These are phyloP conservation scores for Fusarium pseudoanthophilum DNA, from an alignment of 2,329 filamentous ascomycete species.

Conservation along the genomic window DNA sequence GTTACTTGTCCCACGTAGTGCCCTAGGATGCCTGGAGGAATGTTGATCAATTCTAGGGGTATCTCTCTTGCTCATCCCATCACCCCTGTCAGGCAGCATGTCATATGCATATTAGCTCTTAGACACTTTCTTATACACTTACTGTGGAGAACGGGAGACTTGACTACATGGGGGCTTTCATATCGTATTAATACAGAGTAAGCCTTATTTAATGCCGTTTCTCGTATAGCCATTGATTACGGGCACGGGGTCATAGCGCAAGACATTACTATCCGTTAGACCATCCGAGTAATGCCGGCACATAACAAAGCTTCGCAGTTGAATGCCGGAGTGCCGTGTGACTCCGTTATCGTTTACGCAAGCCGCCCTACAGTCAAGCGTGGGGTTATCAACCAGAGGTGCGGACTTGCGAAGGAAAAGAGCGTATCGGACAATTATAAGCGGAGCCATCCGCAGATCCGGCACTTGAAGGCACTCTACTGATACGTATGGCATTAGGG, in stretches of 20 bases:
- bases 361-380: rapidly evolving
- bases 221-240: not conserved
- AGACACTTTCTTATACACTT: too few species aligned
- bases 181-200: too few species aligned
- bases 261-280: not conserved
- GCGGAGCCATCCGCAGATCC: not conserved
- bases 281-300: not conserved
- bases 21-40: too few species aligned
- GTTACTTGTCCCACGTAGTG: not conserved
- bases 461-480: too few species aligned
- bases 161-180: too few species aligned
- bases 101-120: not conserved
- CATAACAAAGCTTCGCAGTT: not conserved
- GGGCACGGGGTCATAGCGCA: too few species aligned
- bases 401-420: rapidly evolving
- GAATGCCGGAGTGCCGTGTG: not conserved
- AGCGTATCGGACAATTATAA: not conserved
- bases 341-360: not conserved
- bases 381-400: not conserved
- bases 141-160: too few species aligned
- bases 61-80: not conserved
- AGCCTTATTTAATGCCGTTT: not conserved
- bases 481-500: not conserved
- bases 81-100: not conserved
- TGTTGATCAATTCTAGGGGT: not conserved